Conservation (phyloP, 768 basidiomycete species). For the Rhizopogon salebrosus region DNA sequence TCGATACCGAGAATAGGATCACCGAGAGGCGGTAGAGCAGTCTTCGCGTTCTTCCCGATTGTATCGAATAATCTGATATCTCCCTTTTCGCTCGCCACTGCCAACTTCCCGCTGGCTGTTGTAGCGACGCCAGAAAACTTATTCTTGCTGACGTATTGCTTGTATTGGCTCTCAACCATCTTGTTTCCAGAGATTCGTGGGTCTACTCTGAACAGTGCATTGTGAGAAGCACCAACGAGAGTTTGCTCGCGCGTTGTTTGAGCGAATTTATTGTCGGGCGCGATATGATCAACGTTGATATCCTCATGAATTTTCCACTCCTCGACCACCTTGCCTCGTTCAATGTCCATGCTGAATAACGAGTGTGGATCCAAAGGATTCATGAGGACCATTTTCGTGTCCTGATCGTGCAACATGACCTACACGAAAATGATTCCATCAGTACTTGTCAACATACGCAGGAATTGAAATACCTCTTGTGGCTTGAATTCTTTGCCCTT, state of each 20-base stretch:
- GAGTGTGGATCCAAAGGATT: constrained; percentile 77
- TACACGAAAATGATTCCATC: constrained; percentile 25
- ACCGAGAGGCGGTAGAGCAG: constrained; percentile 89
- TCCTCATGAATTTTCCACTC: constrained; percentile 98
- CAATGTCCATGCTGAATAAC: constrained; percentile 87
- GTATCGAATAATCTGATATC: constrained; percentile 93
- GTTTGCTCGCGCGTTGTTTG: constrained; percentile 91
- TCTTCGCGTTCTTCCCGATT: constrained; percentile 99
- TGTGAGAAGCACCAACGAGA: constrained; percentile 87
- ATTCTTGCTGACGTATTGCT: constrained; percentile 94
- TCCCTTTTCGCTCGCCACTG: constrained; percentile 94
- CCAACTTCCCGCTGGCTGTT: constrained; percentile 80
- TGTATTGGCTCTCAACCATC: constrained; percentile 91
- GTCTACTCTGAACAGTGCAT: constrained; percentile 96
- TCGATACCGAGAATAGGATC: constrained; percentile 95
- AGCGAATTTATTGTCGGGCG: constrained; percentile 92
- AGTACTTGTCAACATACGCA: neutral
- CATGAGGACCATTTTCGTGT: constrained; percentile 91
- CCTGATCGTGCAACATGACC: constrained; percentile 97
- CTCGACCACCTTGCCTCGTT: constrained; percentile 93
- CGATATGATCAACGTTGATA: constrained; percentile 80
- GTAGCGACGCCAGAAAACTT: constrained; percentile 91
- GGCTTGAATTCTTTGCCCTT: constrained; percentile 85
- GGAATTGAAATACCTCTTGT: constrained; percentile 55
- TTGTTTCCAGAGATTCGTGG: constrained; percentile 90